Evolutionary conservation across 2,329 filamentous ascomycete genomes (phyloP), one percentile per base, ranked within the genome.

Genomic region (Trichothecium roseum): DNA sequence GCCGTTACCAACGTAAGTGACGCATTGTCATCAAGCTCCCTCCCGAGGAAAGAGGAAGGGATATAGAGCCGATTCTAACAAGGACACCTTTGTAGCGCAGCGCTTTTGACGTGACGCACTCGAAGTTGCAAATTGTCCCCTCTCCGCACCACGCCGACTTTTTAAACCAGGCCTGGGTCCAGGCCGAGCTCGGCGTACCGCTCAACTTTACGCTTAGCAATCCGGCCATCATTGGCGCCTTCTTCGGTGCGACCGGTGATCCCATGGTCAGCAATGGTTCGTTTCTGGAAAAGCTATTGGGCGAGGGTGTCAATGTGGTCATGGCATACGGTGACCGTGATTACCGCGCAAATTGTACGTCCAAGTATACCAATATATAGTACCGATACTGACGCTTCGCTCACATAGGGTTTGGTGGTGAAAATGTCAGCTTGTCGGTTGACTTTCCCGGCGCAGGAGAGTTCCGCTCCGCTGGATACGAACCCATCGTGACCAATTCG

Each of bases 391-490:
- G 13, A 26, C 14, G 18, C 6, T n/a, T 5, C 33, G 8, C 24
- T 27, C 24, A 14, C 15, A 4, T 18, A 48, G 45, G 47, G 47
- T 40, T 42, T 45, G 83, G 83, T 5, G 83, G 80, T 13, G 69
- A 89, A 53, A 75, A 76, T 2, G 64, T 83, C 28, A 80, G 77
- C 2, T 61, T 84, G 1, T 65, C 69, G 4, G 59, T 84, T 1
- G 60, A 72, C 22, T 63, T 67, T 7, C 56, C 64, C 15, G 51
- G 65, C 30, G 51, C 55, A 3, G 42, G 48, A 12, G 42, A 56
- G 9, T 89, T 87, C 52, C 60, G 65, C 3, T 53, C 59, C 0
- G 75, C 84, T 1, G 83, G 81, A 1, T 89, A 88, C 50, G 70
- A 72, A 0, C 69, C 77, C 8, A 73, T 89, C 39, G 57, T 73